Base-by-base conservation (phyloP, 2,329 filamentous ascomycete species). In the Xylariaceae sp. region DNA sequence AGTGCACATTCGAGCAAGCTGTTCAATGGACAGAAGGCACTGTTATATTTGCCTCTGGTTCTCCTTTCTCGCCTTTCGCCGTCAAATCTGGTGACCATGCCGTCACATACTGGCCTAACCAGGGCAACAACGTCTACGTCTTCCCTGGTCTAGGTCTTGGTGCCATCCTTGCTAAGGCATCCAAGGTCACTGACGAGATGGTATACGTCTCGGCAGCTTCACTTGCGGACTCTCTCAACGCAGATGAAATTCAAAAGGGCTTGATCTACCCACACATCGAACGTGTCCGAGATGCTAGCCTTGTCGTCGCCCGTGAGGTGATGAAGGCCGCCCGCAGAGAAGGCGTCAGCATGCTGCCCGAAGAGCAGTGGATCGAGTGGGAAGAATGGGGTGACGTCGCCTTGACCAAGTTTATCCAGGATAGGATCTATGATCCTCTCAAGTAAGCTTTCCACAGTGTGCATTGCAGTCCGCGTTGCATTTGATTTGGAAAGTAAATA, bases 131-230 rank as follows among this genome's bases (percentile, higher is more conserved):
- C 69, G 85, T 88, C 80, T 97, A 97, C 73, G 91, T 99, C 60
- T 99, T 99, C 87, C 95, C 95, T 0, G 95, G 94, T 70, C 90
- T 98, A 58, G 95, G 95, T 55, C 87, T 98, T 26, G 95, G 93
- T 60, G 90, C 94, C 64, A 97, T 98, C 71, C 85, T 98, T 45
- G 88, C 89, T 78, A 96, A 97, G 81, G 85, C 92, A 11, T 87
- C 90, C 64, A 87, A 87, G 67, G 83, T 98, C 65, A 98, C 94
- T 4, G 91, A 97, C 74, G 86, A 89, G 75, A 99, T 99, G 95
- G 92, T 99, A 71, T 98, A 98, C 79, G 92, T 90, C 46, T 94
- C 93, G 28, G 95, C 92, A 24, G 88, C 89, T 36, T 89, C 92
- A 4, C 85, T 98, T 17, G 85, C 91, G 14, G 87, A 86, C 56